These are phyloP conservation scores for Penicillium coprophilum DNA, from an alignment of 495 filamentous ascomycete genomes.

Conservation along the genomic window DNA sequence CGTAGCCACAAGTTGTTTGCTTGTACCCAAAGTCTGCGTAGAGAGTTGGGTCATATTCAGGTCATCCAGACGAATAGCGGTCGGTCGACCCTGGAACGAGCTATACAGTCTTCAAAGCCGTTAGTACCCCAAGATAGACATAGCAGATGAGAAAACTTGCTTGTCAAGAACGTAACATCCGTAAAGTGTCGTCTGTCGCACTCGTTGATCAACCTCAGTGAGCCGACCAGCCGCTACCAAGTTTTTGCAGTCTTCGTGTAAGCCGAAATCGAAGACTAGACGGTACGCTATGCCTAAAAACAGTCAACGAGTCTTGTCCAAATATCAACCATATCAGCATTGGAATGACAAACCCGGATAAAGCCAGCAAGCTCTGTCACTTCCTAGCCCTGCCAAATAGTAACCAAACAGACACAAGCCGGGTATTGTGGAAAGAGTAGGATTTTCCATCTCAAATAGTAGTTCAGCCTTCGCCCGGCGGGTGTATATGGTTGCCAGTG, in stretches of 20 bases:
- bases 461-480: not conserved
- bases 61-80: not conserved
- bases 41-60: not conserved
- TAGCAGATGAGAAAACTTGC: not conserved
- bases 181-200: not conserved
- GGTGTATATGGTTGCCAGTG: conserved; percentile 1
- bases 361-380: not conserved
- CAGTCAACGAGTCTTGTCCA: not conserved
- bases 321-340: not conserved
- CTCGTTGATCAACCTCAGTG: not conserved
- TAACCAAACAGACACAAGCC: conserved; percentile 1
- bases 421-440: not conserved
- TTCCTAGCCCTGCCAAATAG: not conserved
- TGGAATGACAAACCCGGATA: not conserved
- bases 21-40: not conserved
- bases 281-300: not conserved
- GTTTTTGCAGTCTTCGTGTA: not conserved
- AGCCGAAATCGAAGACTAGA: not conserved
- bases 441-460: not conserved
- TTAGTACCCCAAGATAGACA: not conserved
- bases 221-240: not conserved
- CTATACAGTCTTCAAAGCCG: not conserved
- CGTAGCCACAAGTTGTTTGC: not conserved
- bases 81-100: not conserved
- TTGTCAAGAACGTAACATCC: conserved; percentile 4